These are phyloP conservation scores for Triticum monococcum DNA, from an alignment of 176 grass and related monocot genomes.

Conservation along the genomic window DNA sequence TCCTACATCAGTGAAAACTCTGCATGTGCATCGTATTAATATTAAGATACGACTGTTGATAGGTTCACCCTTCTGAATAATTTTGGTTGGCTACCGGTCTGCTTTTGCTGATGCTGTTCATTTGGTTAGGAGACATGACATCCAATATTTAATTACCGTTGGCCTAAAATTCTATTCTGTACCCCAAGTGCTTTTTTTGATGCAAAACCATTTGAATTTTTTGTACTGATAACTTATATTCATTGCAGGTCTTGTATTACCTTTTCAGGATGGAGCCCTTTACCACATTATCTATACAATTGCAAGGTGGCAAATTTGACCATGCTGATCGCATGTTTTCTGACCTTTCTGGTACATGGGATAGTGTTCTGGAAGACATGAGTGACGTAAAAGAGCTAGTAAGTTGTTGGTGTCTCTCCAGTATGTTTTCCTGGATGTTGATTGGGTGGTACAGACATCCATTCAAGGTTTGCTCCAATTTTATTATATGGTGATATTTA, in stretches of 20 bases:
- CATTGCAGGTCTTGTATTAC: constrained; percentile 91
- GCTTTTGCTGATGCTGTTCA: constrained; percentile 21
- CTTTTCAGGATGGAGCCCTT: constrained; percentile 98
- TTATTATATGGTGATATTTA: constrained; percentile 41
- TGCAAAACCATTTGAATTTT: constrained; percentile 18
- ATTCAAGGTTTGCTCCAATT: constrained; percentile 10
- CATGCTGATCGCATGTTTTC: constrained; percentile 99
- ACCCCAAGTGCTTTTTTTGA: background rate
- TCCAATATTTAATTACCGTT: constrained; percentile 11
- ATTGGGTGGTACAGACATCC: constrained; percentile 3
- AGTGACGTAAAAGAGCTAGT: constrained; percentile 99
- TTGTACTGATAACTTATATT: constrained; percentile 37
- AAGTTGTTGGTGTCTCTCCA: constrained; percentile 38
- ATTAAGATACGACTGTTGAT: constrained; percentile 1
- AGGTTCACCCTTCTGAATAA: background rate
- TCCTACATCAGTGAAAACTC: constrained; percentile 14
- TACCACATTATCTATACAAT: constrained; percentile 93
- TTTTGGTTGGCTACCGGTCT: background rate
- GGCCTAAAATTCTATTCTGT: constrained; percentile 14
- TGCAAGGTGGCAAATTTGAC: constrained; percentile 99
- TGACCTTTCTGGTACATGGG: constrained; percentile 89
- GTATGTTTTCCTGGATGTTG: constrained; percentile 19
- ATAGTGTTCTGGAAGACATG: constrained; percentile 97
- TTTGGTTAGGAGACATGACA: constrained; percentile 17
- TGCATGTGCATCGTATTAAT: background rate